Percentiles rank a stretch among this genome's conserved stretches.
Evolutionary conservation across 2,329 filamentous ascomycete species (phyloP).

Genomic region (Zopfia rhizophila): DNA sequence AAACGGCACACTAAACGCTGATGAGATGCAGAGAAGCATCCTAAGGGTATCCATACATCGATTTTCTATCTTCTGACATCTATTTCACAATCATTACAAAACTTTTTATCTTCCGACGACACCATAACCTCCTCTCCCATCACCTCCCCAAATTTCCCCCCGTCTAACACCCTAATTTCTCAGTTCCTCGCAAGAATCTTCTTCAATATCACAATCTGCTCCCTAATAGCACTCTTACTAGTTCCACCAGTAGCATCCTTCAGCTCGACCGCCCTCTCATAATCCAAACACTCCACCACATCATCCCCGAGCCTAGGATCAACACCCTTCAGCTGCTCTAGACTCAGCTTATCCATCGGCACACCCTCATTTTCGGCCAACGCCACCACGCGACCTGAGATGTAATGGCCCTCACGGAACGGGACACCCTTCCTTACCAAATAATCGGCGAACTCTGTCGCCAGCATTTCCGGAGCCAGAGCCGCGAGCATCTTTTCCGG

Average conservation of each 20-base stretch:
- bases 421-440: slow-evolving; percentile 74
- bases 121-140: too few species aligned
- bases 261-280: slow-evolving; percentile 84
- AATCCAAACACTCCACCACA: slow-evolving; percentile 77
- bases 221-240: slow-evolving; percentile 72
- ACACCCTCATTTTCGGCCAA: slow-evolving; percentile 72
- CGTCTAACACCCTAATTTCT: too few species aligned
- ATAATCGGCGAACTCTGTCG: slow-evolving; percentile 74
- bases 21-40: too few species aligned
- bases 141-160: too few species aligned
- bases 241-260: slow-evolving; percentile 81
- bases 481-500: slow-evolving; percentile 82
- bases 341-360: slow-evolving; percentile 75
- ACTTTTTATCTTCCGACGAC: too few species aligned
- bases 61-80: too few species aligned
- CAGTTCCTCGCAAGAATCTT: slow-evolving; percentile 45
- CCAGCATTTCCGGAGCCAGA: slow-evolving; percentile 85
- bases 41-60: too few species aligned
- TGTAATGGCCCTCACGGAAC: slow-evolving; percentile 84
- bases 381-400: slow-evolving; percentile 78
- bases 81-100: too few species aligned
- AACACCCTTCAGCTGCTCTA: slow-evolving; percentile 74
- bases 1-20: too few species aligned
- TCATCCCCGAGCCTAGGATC: slow-evolving; percentile 77
- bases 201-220: slow-evolving; percentile 69